Percentiles rank a stretch among this genome's conserved stretches.
phyloP scores from a whole-genome alignment of 257 asterid genomes.

The Salvia miltiorrhiza region DNA sequence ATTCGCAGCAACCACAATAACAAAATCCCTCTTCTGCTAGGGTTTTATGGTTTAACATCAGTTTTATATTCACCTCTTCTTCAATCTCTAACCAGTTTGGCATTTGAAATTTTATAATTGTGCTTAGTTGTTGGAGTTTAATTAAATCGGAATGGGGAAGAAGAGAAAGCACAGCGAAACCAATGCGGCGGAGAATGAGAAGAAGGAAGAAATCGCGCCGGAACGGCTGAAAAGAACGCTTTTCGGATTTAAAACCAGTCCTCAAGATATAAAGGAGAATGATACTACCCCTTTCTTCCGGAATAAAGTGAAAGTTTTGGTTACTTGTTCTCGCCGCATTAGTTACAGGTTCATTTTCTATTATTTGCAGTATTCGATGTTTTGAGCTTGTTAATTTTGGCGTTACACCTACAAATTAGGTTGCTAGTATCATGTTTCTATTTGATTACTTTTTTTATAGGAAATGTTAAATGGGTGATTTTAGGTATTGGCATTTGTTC shows the following conservation, averaged over 20 bases:
- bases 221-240: constrained; percentile 84
- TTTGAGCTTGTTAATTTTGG: not conserved
- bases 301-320: constrained; percentile 81
- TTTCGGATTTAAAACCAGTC: constrained; percentile 61
- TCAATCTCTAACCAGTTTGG: too few relatives aligned
- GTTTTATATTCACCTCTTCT: too few relatives aligned
- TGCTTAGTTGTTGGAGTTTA: too few relatives aligned
- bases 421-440: not conserved
- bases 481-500: constrained; percentile 80
- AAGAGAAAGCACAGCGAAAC: constrained; percentile 70
- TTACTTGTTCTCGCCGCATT: constrained; percentile 90
- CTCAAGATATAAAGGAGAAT: constrained; percentile 19
- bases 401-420: not conserved
- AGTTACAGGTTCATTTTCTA: constrained; percentile 51
- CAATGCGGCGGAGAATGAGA: constrained; percentile 26
- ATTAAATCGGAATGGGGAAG: constrained; percentile 41
- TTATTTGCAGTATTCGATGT: not conserved
- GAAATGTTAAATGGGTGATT: not conserved
- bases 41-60: too few relatives aligned
- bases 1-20: too few relatives aligned
- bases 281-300: constrained; percentile 36
- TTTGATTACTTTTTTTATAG: not conserved
- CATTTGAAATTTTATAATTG: too few relatives aligned
- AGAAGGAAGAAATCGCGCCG: constrained; percentile 51
- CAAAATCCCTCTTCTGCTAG: too few relatives aligned